Evolutionary conservation across 2,329 filamentous ascomycete species (phyloP), one percentile per base, ranked within the genome.

Genomic region (Remersonia thermophila): DNA sequence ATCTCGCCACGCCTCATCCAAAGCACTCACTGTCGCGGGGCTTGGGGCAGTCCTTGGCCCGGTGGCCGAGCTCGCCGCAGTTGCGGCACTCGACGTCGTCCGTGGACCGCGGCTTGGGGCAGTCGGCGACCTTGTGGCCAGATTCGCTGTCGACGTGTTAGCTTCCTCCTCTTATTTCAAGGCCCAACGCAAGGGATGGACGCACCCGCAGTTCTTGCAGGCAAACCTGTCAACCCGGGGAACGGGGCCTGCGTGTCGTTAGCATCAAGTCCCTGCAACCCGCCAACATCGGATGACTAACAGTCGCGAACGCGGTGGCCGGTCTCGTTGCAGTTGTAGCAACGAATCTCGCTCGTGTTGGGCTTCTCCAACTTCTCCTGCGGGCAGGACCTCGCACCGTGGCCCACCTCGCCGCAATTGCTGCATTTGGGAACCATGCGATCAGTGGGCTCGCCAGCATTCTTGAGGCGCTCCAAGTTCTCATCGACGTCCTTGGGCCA

Each of bases 281-380:
- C 5, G 20, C 20, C 20, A 23, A 23, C 9, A 5, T 2, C 9
- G 14, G 15, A n/a, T 5, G 36, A 58, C 69, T 57, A 50, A 75
- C 80, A 85, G 46, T 85, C 78, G 35, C 80, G 74, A 35, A 77
- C 59, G 39, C 79, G 77, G 49, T 84, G 80, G 8, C 78, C 79
- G 17, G 64, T 57, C 27, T 67, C 64, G 3, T 67, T 59, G 45
- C 80, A 84, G 58, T 83, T 79, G 59, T 63, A 69, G 53, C 80
- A 85, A 32, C 62, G 64, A 33, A 81, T 67, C 27, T 64, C 48
- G 11, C 56, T 49, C 28, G 67, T 58, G 2, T 55, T 52, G 16
- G 51, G 57, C 50, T 29, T 33, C 32, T 77, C 73, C 0, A 53
- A 41, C 44, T 63, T 66, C 43, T 81, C 77, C 50, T 76, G 54